Conservation (phyloP, 2,329 filamentous ascomycete species). For the Fusarium heterosporum region DNA sequence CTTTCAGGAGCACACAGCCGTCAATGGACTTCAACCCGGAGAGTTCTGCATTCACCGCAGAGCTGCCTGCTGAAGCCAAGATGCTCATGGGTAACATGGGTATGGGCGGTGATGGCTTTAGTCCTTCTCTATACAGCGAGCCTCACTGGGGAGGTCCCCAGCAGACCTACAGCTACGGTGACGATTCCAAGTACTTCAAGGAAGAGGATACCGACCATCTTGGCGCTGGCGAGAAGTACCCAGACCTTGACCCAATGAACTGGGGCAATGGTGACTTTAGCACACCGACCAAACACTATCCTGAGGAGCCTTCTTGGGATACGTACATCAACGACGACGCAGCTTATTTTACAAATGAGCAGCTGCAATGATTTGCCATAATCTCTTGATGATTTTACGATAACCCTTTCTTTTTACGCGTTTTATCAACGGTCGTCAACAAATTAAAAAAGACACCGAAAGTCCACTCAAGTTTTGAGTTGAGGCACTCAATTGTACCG, state of each 20-base stretch:
- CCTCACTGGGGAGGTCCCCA: slow-evolving; percentile 16
- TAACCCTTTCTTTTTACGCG: slow-evolving; percentile 5
- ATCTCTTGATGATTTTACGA: slow-evolving; percentile 34
- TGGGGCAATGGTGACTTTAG: slow-evolving; percentile 18
- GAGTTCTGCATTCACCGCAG: slow-evolving; percentile 56
- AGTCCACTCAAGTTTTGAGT: slow-evolving; percentile 2
- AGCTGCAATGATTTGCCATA: slow-evolving; percentile 17
- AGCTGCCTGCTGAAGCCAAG: slow-evolving; percentile 57
- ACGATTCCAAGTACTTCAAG: slow-evolving; percentile 29
- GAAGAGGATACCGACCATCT: slow-evolving; percentile 16
- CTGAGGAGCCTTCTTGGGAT: slow-evolving; percentile 50
- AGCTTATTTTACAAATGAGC: slow-evolving; percentile 37
- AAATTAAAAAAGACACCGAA: slow-evolving; percentile 10
- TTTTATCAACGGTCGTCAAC: not conserved
- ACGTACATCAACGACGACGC: slow-evolving; percentile 51
- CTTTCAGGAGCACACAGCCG: slow-evolving; percentile 20
- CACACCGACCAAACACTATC: slow-evolving; percentile 18
- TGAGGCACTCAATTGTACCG: not conserved
- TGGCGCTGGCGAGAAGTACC: slow-evolving; percentile 19
- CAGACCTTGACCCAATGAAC: slow-evolving; percentile 17
- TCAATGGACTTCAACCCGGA: slow-evolving; percentile 40
- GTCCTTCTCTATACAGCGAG: slow-evolving; percentile 18
- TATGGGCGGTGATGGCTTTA: slow-evolving; percentile 19
- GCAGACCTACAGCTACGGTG: slow-evolving; percentile 14
- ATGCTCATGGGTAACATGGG: slow-evolving; percentile 50